Evolutionary conservation across 768 basidiomycete species (phyloP).

Genomic region (Boletus fagicola): DNA sequence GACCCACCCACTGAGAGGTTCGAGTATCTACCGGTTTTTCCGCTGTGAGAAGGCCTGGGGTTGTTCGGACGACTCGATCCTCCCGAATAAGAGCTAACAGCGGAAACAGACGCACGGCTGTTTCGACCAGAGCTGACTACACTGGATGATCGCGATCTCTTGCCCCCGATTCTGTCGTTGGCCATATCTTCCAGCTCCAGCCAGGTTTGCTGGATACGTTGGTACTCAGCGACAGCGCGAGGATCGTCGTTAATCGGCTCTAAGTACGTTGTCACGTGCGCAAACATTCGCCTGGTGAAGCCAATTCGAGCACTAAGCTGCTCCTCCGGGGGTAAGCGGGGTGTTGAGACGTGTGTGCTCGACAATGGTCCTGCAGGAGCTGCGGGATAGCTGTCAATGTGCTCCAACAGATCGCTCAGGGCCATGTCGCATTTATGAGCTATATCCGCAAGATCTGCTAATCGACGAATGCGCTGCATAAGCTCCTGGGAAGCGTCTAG

Average conservation of each 20-base stretch:
- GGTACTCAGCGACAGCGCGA: slow-evolving; percentile 57
- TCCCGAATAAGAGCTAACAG: slow-evolving; percentile 23
- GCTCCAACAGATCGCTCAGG: slow-evolving; percentile 81
- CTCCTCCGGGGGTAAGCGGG: slow-evolving; percentile 55
- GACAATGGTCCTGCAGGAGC: slow-evolving; percentile 50
- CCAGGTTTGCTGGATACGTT: slow-evolving; percentile 78
- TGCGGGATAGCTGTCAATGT: slow-evolving; percentile 80
- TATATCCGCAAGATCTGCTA: slow-evolving; percentile 53
- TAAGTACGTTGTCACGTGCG: slow-evolving; percentile 44
- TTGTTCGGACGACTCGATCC: slow-evolving; percentile 17
- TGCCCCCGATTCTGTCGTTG: slow-evolving; percentile 58
- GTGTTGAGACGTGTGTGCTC: slow-evolving; percentile 45
- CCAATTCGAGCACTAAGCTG: slow-evolving; percentile 61
- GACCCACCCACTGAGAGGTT: slow-evolving; percentile 31
- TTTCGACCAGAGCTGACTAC: slow-evolving; percentile 61
- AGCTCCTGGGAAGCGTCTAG: slow-evolving; percentile 49
- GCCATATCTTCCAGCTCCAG: slow-evolving; percentile 79
- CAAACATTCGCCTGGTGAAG: slow-evolving; percentile 58
- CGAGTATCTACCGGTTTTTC: slow-evolving; percentile 31
- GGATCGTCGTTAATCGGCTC: slow-evolving; percentile 51
- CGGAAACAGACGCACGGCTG: slow-evolving; percentile 55
- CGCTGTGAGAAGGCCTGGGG: slow-evolving; percentile 13
- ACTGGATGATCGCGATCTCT: slow-evolving; percentile 65
- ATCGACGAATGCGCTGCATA: slow-evolving; percentile 48
- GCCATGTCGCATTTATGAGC: slow-evolving; percentile 65